Base-by-base conservation (phyloP, 2,329 filamentous ascomycete species). In the Scolecobasidium constrictum region DNA sequence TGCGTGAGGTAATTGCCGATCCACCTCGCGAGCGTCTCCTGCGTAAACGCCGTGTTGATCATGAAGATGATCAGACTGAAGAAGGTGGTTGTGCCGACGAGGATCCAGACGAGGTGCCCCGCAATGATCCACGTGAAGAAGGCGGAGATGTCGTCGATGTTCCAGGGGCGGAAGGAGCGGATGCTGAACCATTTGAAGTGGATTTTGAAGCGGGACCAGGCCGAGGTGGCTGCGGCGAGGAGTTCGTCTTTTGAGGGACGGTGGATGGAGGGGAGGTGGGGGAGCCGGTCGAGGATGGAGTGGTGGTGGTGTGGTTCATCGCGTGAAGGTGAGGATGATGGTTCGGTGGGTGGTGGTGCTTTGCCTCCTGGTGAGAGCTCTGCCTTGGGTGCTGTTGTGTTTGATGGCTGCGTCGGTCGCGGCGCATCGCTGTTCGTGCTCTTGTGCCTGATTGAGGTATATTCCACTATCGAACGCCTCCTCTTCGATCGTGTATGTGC, bases 161-260 rank as follows among this genome's bases (percentile, higher is more conserved):
- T 98, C 77, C 92, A 98, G 1, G 92, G 92, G 28, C 92, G 75
- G 60, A 84, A 85, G 58, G 88, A 94, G 56, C 88, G 74, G 53
- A 98, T 98, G 2, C 92, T 93, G 54, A 92, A 81, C 92, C 92
- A 98, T 63, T 98, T 98, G 67, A 96, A 93, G 33, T 87, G 82
- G 18, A 96, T 84, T 56, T 83, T 86, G 35, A 95, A 63, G 38
- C 92, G 77, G 48, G 93, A 82, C 80, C 86, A 92, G 60, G 96
- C 95, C 1, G 88, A 88, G 17, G 80, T 95, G 26, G 92, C 87
- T 4, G 92, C 90, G 16, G 85, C 83, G 26, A 98, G 70, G 20
- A 98, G 72, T 61, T 98, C 92, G 58, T 95, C 88, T 57, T 94
- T 95, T 5, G 82, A 90, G 4, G 92, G 90, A 16, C 88, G 75